Percentiles rank a stretch among this genome's conserved stretches.
Evolutionary conservation across 441 rosid species (phyloP).

Genomic region (Populus hybrid): DNA sequence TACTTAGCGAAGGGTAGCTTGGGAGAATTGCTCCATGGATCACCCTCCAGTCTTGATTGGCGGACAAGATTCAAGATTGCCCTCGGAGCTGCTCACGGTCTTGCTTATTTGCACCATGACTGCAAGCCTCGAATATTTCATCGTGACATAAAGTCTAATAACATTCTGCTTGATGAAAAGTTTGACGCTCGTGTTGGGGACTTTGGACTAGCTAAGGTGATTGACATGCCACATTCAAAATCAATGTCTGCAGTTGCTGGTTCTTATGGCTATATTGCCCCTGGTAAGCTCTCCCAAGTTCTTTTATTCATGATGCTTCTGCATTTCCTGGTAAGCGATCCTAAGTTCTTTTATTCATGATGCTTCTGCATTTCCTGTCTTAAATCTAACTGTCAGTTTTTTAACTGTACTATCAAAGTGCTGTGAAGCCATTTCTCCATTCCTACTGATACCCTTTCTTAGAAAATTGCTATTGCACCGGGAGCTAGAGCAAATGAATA

Average conservation of each 20-base stretch:
- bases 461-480: not conserved
- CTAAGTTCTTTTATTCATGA: not conserved
- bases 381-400: not conserved
- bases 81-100: conserved; percentile 79
- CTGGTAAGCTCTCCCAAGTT: conserved; percentile 47
- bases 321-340: conserved; percentile 53
- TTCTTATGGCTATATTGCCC: conserved; percentile 90
- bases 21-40: conserved; percentile 64
- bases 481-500: not conserved
- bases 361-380: not conserved
- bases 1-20: conserved; percentile 72
- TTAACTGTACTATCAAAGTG: not conserved
- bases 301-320: not conserved
- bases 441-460: not conserved
- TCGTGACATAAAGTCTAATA: conserved; percentile 77
- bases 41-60: conserved; percentile 57
- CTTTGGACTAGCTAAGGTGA: conserved; percentile 77
- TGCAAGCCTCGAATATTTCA: conserved; percentile 83
- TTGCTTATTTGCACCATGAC: conserved; percentile 76
- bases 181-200: conserved; percentile 83
- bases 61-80: conserved; percentile 59
- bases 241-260: conserved; percentile 98
- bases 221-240: conserved; percentile 87
- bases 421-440: not conserved
- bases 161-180: conserved; percentile 66